A percentile compares a stretch with the other conserved stretches of the same genome.
phyloP scores from a whole-genome alignment of 345 rosid genomes.

The rapeseed (Brassica napus) region DNA sequence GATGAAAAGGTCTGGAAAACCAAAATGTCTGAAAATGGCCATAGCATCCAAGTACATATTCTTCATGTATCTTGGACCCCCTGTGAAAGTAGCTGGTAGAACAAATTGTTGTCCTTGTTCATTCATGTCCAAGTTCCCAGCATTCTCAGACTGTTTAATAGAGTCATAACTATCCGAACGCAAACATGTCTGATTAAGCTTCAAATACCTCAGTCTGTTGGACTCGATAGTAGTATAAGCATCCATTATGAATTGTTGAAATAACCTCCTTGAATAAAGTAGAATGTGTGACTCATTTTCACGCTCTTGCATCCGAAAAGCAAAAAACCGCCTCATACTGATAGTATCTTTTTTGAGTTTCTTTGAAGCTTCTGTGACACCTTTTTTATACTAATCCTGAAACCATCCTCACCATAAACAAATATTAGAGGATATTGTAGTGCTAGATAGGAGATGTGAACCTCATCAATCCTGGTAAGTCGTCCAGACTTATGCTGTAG shows the following conservation, averaged over 20 bases:
- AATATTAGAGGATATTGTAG: not conserved
- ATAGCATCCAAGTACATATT: not conserved
- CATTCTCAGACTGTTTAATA: not conserved
- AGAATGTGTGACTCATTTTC: not conserved
- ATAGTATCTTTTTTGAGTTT: not conserved
- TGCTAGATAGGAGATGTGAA: not conserved
- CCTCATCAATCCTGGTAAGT: not conserved
- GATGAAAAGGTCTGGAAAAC: not conserved
- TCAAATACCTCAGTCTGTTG: not conserved
- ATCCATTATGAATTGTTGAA: not conserved
- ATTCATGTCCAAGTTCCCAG: not conserved
- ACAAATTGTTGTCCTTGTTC: not conserved
- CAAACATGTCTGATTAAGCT: not conserved
- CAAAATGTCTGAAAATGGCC: not conserved
- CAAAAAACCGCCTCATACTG: not conserved
- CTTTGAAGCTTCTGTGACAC: not conserved
- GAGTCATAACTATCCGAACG: not conserved
- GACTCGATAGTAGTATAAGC: not conserved
- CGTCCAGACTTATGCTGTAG: not conserved
- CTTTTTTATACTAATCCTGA: not conserved
- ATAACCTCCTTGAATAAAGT: not conserved
- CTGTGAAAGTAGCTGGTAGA: not conserved
- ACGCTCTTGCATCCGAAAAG: not conserved
- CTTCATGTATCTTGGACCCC: not conserved
- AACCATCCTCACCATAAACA: not conserved